Evolutionary conservation across 176 grass and related monocot species (phyloP).

Genomic region (Melocanna baccifera): DNA sequence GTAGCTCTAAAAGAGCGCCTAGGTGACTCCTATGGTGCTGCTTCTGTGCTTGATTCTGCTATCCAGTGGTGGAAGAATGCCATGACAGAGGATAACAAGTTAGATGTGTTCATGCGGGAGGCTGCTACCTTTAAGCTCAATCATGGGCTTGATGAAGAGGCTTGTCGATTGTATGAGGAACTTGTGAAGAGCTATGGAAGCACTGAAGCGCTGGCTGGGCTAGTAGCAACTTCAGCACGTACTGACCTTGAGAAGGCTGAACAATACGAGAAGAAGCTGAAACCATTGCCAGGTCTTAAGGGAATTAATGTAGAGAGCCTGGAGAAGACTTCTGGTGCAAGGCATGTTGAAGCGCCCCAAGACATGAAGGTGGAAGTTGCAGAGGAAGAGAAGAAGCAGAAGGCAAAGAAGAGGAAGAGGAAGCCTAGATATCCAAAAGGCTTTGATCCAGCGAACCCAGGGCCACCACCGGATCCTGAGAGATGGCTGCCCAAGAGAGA

Average conservation of each 20-base stretch:
- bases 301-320: conserved; percentile 66
- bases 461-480: conserved; percentile 83
- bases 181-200: conserved; percentile 74
- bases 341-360: conserved; percentile 55
- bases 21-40: conserved; percentile 52
- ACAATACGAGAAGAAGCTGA: conserved; percentile 80
- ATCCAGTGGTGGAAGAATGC: conserved; percentile 87
- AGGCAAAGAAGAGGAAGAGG: conserved; percentile 85
- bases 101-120: conserved; percentile 70
- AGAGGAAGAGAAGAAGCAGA: conserved; percentile 71
- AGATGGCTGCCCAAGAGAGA: conserved; percentile 93
- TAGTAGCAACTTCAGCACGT: conserved; percentile 70
- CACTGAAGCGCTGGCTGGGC: conserved; percentile 67
- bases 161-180: conserved; percentile 71
- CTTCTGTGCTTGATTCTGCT: conserved; percentile 63
- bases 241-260: conserved; percentile 81
- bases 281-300: conserved; percentile 72
- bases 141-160: conserved; percentile 70
- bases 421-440: conserved; percentile 85
- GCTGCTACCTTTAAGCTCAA: conserved; percentile 88
- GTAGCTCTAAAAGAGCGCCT: conserved; percentile 63
- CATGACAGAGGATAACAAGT: conserved; percentile 75
- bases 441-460: conserved; percentile 77
- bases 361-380: conserved; percentile 44
- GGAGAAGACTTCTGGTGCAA: conserved; percentile 84